Conservation (phyloP, 805 yeast genomes). For the Kazachstania viticola region DNA sequence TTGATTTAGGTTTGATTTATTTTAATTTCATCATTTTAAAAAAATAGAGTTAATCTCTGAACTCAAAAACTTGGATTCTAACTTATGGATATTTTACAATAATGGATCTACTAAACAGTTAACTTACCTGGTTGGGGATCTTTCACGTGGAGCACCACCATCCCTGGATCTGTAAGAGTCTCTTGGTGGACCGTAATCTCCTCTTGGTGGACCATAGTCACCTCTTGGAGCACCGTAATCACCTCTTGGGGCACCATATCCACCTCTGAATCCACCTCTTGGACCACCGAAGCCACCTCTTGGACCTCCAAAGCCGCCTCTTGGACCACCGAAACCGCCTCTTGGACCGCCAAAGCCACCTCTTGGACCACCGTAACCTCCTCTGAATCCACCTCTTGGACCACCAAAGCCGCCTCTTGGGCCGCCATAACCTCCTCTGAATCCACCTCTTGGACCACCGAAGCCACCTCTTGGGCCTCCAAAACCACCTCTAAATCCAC, state of each 20-base stretch:
- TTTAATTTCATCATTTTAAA: too few species aligned
- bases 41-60: too few species aligned
- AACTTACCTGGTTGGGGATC: conserved; percentile 66
- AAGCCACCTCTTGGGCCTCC: conserved; percentile 32
- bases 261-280: conserved; percentile 24
- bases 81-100: neutral
- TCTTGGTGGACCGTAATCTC: conserved; percentile 26
- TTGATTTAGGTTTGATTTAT: too few species aligned
- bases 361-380: conserved; percentile 29
- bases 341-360: conserved; percentile 26
- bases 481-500: conserved; percentile 28
- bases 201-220: conserved; percentile 24
- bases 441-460: conserved; percentile 34
- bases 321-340: conserved; percentile 28
- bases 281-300: conserved; percentile 26
- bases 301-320: conserved; percentile 10
- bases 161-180: conserved; percentile 42
- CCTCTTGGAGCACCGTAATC: conserved; percentile 20
- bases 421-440: conserved; percentile 27
- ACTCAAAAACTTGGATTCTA: neutral
- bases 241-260: conserved; percentile 19
- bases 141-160: conserved; percentile 39
- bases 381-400: conserved; percentile 30
- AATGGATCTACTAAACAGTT: neutral
- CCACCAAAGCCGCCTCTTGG: conserved; percentile 36